Conservation (phyloP, 768 basidiomycete species). For the Melanogaster broomeanus region DNA sequence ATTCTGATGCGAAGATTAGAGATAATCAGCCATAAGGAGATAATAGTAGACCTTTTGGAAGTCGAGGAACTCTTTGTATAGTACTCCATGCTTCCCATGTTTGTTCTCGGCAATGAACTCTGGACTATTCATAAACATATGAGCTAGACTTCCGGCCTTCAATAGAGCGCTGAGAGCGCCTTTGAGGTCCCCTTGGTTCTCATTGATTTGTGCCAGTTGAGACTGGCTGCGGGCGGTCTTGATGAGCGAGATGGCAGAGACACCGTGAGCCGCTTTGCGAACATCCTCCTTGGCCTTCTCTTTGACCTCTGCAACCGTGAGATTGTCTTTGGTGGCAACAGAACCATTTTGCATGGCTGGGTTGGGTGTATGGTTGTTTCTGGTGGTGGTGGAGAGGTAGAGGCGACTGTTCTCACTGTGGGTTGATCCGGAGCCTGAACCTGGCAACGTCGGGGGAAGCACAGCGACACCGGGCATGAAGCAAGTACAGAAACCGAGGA, state of each 20-base stretch:
- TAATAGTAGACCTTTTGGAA: constrained; percentile 59
- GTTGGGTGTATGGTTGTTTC: constrained; percentile 12
- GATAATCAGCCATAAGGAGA: constrained; percentile 4
- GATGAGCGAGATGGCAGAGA: constrained; percentile 61
- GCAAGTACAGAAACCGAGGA: not conserved
- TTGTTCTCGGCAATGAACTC: constrained; percentile 55
- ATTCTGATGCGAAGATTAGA: constrained; percentile 29
- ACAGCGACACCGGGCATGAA: constrained; percentile 46
- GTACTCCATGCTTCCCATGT: constrained; percentile 50
- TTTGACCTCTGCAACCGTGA: constrained; percentile 49
- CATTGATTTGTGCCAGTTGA: constrained; percentile 49
- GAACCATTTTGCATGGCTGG: constrained; percentile 45
- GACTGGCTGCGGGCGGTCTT: constrained; percentile 61
- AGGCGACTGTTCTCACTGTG: constrained; percentile 21
- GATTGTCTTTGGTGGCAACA: constrained; percentile 21
- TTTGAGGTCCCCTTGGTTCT: constrained; percentile 60
- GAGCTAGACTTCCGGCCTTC: constrained; percentile 59
- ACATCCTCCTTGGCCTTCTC: constrained; percentile 48
- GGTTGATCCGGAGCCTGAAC: constrained; percentile 32
- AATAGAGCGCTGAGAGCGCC: constrained; percentile 61
- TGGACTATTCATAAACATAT: constrained; percentile 57
- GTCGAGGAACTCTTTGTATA: constrained; percentile 63
- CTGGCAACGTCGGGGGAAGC: constrained; percentile 39
- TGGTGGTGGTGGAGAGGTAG: constrained; percentile 12
- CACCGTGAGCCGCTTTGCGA: constrained; percentile 54